These are phyloP conservation scores for Lachnellula occidentalis DNA, from an alignment of 2,329 filamentous ascomycete species.

Conservation along the genomic window DNA sequence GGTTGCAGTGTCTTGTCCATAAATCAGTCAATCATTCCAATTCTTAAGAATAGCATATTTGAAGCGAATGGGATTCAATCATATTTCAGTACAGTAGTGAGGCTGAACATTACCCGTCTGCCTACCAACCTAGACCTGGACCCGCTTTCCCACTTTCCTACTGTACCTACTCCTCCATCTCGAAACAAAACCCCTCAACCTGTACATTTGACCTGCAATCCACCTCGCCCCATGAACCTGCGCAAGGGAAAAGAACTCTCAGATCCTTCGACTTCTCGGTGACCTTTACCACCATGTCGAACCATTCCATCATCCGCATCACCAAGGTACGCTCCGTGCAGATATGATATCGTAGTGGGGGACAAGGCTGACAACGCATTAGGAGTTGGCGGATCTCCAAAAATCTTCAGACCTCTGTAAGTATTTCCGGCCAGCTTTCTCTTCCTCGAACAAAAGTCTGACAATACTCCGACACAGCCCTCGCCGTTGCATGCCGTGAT, in stretches of 20 bases:
- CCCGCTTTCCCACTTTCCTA: too few relatives aligned
- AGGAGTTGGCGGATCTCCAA: slow-evolving; percentile 85
- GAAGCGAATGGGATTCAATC: too few relatives aligned
- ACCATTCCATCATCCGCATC: slow-evolving; percentile 84
- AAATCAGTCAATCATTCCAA: too few relatives aligned
- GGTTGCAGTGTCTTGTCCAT: too few relatives aligned
- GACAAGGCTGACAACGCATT: slow-evolving; percentile 33
- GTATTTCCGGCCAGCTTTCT: slow-evolving; percentile 28
- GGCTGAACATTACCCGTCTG: too few relatives aligned
- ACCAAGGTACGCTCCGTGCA: slow-evolving; percentile 57
- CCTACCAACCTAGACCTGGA: too few relatives aligned
- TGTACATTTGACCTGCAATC: background rate
- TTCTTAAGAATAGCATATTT: too few relatives aligned
- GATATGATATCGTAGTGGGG: slow-evolving; percentile 17
- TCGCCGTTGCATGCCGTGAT: slow-evolving; percentile 84
- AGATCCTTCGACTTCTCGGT: slow-evolving; percentile 4
- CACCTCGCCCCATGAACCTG: slow-evolving; percentile 9
- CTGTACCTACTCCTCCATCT: too few relatives aligned
- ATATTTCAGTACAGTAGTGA: too few relatives aligned
- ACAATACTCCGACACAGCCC: slow-evolving; percentile 45
- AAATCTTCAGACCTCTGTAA: slow-evolving; percentile 77
- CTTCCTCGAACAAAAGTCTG: slow-evolving; percentile 11
- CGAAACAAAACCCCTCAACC: background rate
- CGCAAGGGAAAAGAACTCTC: slow-evolving; percentile 5
- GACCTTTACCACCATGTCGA: slow-evolving; percentile 51